A percentile compares a stretch with the other conserved stretches of the same genome.
phyloP scores from a whole-genome alignment of 2,329 filamentous ascomycete species.

The Macrophomina phaseolina region DNA sequence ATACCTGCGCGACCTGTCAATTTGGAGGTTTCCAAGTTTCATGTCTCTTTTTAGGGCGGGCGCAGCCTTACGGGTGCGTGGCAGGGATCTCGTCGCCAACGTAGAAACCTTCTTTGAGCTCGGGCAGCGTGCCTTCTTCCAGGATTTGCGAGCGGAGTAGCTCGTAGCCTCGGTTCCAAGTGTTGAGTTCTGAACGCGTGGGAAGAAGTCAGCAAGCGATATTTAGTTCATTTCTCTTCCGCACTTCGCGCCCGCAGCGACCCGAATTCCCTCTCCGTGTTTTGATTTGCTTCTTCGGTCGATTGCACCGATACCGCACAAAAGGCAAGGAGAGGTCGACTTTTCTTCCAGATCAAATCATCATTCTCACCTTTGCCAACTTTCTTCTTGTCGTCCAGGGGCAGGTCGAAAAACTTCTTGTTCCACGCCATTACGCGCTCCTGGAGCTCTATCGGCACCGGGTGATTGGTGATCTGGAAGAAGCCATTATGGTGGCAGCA shows the following conservation, averaged over 20 bases:
- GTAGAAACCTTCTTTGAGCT: conserved; percentile 53
- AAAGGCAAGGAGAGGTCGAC: too few species aligned
- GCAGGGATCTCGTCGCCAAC: conserved; percentile 50
- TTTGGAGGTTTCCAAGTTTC: not conserved
- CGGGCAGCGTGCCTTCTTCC: conserved; percentile 49
- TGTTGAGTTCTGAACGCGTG: conserved; percentile 40
- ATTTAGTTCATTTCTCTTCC: not conserved
- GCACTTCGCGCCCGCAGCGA: not conserved
- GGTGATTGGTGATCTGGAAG: conserved; percentile 53
- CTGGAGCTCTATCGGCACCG: conserved; percentile 47
- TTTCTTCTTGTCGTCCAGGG: conserved; percentile 49
- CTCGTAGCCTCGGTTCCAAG: conserved; percentile 53
- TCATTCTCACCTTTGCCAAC: conserved; percentile 44
- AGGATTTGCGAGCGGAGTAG: conserved; percentile 50
- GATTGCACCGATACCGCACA: too few species aligned
- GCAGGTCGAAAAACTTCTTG: conserved; percentile 49
- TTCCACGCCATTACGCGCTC: conserved; percentile 46
- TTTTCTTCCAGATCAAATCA: not conserved
- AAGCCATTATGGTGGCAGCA: conserved; percentile 49
- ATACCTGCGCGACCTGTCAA: conserved; percentile 31
- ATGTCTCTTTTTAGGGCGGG: not conserved
- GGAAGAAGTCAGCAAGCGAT: not conserved
- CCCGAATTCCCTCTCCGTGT: not conserved
- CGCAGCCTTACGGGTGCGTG: conserved; percentile 37
- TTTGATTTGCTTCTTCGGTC: too few species aligned